A percentile compares a stretch with the other conserved stretches of the same genome.
Evolutionary conservation across 768 basidiomycete genomes (phyloP).

Genomic region (Hericium rajendrae): DNA sequence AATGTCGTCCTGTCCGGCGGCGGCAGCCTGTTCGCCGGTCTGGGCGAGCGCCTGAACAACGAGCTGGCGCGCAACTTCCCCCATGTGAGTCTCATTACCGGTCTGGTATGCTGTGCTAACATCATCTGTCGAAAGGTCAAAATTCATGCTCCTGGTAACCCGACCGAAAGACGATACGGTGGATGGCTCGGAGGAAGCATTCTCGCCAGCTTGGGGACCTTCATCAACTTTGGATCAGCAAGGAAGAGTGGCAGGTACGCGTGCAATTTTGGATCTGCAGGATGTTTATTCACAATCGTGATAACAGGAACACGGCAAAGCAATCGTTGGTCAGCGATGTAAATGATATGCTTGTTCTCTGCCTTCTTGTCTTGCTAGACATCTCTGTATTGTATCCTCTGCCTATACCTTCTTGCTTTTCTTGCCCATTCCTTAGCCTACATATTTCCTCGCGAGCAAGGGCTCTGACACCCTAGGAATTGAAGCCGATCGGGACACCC

Average conservation of each 20-base stretch:
- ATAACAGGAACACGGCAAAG: slow-evolving; percentile 66
- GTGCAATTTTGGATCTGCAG: background rate
- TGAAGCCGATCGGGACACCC: too few relatives aligned
- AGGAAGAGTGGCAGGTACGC: slow-evolving; percentile 84
- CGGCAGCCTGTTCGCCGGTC: slow-evolving; percentile 77
- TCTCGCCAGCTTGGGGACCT: slow-evolving; percentile 88
- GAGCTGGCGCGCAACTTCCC: slow-evolving; percentile 72
- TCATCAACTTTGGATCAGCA: slow-evolving; percentile 96
- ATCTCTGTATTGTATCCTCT: too few relatives aligned
- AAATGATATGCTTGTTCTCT: slow-evolving; percentile 37
- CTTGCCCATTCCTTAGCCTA: too few relatives aligned
- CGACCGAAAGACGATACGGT: slow-evolving; percentile 82
- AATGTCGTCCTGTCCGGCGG: slow-evolving; percentile 97
- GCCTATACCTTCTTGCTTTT: too few relatives aligned
- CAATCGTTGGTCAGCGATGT: slow-evolving; percentile 79
- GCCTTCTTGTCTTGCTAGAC: too few relatives aligned
- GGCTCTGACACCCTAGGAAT: too few relatives aligned
- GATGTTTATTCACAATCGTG: background rate
- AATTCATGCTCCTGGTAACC: slow-evolving; percentile 87
- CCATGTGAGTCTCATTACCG: slow-evolving; percentile 48
- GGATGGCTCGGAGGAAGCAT: slow-evolving; percentile 97
- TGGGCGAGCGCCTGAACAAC: slow-evolving; percentile 70
- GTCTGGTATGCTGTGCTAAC: background rate
- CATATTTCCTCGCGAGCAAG: too few relatives aligned
- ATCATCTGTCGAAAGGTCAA: slow-evolving; percentile 47